phyloP scores from a whole-genome alignment of 768 basidiomycete species.

The Termitomyces sp. region DNA sequence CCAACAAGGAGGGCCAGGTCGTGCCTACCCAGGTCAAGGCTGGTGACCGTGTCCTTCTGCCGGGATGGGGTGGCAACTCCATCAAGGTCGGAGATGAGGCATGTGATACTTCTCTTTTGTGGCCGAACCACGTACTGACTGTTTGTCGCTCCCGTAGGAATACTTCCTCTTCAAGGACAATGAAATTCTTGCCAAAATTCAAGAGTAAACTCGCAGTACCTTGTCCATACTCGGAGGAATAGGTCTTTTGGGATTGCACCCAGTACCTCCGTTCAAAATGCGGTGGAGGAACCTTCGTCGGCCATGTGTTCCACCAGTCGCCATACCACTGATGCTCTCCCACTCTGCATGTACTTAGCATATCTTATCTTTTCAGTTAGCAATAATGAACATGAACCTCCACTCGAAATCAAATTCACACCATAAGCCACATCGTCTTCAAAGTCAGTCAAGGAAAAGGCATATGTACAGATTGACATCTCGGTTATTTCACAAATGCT shows the following conservation, averaged over 20 bases:
- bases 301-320: slow-evolving; percentile 1
- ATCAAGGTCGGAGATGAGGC: slow-evolving; percentile 98
- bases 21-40: slow-evolving; percentile 76
- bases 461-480: not conserved
- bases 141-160: slow-evolving; percentile 52
- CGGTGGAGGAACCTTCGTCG: not conserved
- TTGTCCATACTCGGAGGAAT: not conserved
- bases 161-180: slow-evolving; percentile 92
- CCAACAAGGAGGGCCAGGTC: slow-evolving; percentile 78
- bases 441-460: too few species aligned
- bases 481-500: not conserved
- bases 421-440: not conserved
- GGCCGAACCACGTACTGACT: not conserved
- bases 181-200: slow-evolving; percentile 95
- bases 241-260: not conserved
- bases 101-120: slow-evolving; percentile 26
- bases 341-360: slow-evolving; percentile 9
- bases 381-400: slow-evolving; percentile 5
- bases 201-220: slow-evolving; percentile 58
- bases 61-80: slow-evolving; percentile 93
- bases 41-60: slow-evolving; percentile 90
- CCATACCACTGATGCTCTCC: slow-evolving; percentile 4
- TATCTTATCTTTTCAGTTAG: slow-evolving; percentile 1
- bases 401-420: not conserved
- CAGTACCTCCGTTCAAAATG: not conserved